Base-by-base conservation (phyloP, 2,329 filamentous ascomycete genomes). In the Talaromyces sp. region DNA sequence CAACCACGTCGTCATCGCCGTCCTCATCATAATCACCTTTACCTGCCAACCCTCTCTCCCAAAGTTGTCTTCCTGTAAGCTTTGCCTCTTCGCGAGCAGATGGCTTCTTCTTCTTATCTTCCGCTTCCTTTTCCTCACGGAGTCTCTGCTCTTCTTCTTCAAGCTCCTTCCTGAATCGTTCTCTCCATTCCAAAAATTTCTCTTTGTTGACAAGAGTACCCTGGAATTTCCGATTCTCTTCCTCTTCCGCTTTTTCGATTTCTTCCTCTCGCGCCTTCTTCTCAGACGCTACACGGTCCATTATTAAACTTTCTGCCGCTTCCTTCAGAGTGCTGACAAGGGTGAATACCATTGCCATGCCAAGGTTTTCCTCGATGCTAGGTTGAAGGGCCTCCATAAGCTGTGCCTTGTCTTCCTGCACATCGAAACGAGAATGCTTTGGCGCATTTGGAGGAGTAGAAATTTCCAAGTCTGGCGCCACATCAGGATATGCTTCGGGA, bases 301-400 rank as follows among this genome's bases (percentile, higher is more conserved):
- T 77, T 66, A 98, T 86, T 61, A 99, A 83, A 67, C 87, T 83
- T 79, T 99, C 95, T n/a, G 93, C 93, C 56, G 85, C 83, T 62
- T 99, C 95, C 73, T 97, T 98, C 62, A 99, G 79, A 0, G 89
- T 86, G 14, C 89, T 91, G 58, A 96, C 89, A 26, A 99, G 80
- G 0, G 93, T 91, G 77, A 98, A 99, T 1, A 99, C 80, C 95
- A 99, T 99, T 59, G 92, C 90, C 89, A 98, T 98, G 64, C 95
- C 95, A 62, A 98, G 78, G 67, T 93, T 98, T 75, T 99, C 95
- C 73, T 95, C 88, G 38, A 97, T 89, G 0, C 88, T 90, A 17
- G 89, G 86, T 43, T 86, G 76, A 13, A 98, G 80, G 1, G 84
- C 83, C 56, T 86, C 81, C 17, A 98, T 84, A 14, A 99, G 85